These are phyloP conservation scores for Ceratobasidium sp. DNA, from an alignment of 1,284 basidiomycete genomes.

Conservation along the genomic window DNA sequence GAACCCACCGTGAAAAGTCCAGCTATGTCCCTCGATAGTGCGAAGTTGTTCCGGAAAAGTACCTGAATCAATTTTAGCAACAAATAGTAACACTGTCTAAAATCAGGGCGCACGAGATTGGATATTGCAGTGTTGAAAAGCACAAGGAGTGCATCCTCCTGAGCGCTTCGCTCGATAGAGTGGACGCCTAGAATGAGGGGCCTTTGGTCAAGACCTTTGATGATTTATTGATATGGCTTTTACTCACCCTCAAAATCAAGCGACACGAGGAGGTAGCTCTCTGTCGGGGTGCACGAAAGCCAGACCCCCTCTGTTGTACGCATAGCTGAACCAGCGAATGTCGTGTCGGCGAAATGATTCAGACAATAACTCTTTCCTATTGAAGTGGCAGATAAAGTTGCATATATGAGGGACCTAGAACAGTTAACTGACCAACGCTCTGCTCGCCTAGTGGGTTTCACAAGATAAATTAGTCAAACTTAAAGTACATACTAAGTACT, in stretches of 20 bases:
- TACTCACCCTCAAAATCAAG: constrained; percentile 74
- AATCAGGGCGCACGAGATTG: too few species aligned
- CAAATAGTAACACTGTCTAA: too few species aligned
- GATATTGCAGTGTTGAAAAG: constrained; percentile 74
- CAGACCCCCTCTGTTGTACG: constrained; percentile 72
- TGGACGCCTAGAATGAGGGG: constrained; percentile 65
- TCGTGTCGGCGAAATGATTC: constrained; percentile 74
- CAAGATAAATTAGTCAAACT: background rate
- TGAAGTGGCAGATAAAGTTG: too few species aligned
- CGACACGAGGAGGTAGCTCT: constrained; percentile 67
- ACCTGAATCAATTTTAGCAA: too few species aligned
- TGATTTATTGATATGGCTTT: background rate
- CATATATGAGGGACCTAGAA: too few species aligned
- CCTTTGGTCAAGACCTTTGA: too few species aligned
- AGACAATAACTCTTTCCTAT: constrained; percentile 64
- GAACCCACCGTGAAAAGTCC: constrained; percentile 62
- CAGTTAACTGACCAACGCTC: constrained; percentile 69
- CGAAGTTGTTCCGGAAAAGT: constrained; percentile 59
- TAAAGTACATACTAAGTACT: too few species aligned
- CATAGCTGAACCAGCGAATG: constrained; percentile 76
- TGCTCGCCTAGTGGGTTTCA: constrained; percentile 63
- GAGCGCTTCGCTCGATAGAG: constrained; percentile 71
- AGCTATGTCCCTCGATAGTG: constrained; percentile 58
- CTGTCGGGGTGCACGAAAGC: constrained; percentile 73
- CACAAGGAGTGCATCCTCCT: constrained; percentile 73